Evolutionary conservation across 768 basidiomycete genomes (phyloP), one percentile per base, ranked within the genome.

Genomic region (Rhizopogon rudus): DNA sequence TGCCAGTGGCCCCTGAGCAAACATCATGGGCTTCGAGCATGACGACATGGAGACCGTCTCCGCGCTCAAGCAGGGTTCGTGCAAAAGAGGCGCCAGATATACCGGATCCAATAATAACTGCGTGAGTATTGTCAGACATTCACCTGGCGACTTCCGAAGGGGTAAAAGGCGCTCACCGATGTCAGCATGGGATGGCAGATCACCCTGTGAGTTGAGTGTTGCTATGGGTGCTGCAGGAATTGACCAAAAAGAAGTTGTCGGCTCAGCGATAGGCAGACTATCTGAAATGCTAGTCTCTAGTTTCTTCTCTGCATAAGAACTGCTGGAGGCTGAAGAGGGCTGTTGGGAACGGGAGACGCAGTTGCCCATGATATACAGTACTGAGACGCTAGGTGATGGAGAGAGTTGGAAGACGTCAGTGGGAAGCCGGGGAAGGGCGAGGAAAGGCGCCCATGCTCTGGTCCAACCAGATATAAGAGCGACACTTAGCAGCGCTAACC

Each of bases 191-290:
- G 63, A 58, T 6, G 81, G 83, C 6, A 75, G 60, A n/a, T 44
- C 57, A 1, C 63, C 63, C 37, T 58, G 58, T 6, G 61, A 67
- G 40, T 20, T 37, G 25, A 64, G 53, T 2, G 63, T 58, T 3
- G 80, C 70, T 14, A 86, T 75, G 14, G 75, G 63, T 0, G 83
- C 75, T 0, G 73, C 71, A 2, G 86, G 85, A 8, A 75, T 62
- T 7, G 77, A 78, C 88, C 88, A 91, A 63, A 84, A 88, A 0
- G 89, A 76, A 14, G 68, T 63, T 0, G 81, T 81, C 2, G 85
- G 80, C 55, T 80, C 74, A 2, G 71, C 63, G 2, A 78, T 68
- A 12, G 89, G 88, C 9, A 89, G 64, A 0, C 80, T 81, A 1
- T 83, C 82, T 40, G 71, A 16, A 53, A 59, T 3, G 56, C 40